Conservation (phyloP, 2,329 filamentous ascomycete species). For the Anthostomella pinea region DNA sequence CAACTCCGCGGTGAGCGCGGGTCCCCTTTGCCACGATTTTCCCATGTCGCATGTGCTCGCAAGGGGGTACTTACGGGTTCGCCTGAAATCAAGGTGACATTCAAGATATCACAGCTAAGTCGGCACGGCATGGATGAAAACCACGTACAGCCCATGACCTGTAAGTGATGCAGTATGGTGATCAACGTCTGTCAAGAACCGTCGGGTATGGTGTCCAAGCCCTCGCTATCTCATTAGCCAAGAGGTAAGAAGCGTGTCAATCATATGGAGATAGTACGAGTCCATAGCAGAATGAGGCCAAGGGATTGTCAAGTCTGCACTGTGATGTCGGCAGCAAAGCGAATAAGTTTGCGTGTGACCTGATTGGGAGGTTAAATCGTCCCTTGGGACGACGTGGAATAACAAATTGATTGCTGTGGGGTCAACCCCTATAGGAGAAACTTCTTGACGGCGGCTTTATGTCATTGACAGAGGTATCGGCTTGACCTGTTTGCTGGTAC, state of each 20-base stretch:
- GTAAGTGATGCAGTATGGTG: too few species aligned
- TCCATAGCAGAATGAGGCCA: too few species aligned
- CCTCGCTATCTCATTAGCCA: constrained; percentile 5
- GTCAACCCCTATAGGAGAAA: too few species aligned
- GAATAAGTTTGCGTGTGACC: constrained; percentile 23
- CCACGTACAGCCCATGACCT: too few species aligned
- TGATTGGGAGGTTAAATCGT: constrained; percentile 26
- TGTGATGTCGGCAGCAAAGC: constrained; percentile 16
- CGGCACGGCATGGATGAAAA: too few species aligned
- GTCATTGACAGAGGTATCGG: too few species aligned
- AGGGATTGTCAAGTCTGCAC: constrained; percentile 12
- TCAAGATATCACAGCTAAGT: too few species aligned
- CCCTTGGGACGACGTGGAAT: constrained; percentile 12
- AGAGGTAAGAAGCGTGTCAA: background rate
- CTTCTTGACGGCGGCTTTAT: too few species aligned
- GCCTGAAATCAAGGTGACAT: constrained; percentile 20
- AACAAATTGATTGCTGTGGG: constrained; percentile 17
- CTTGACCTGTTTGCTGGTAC: too few species aligned
- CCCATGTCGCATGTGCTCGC: constrained; percentile 12
- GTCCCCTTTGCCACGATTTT: constrained; percentile 4
- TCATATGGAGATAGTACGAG: too few species aligned
- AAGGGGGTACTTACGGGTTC: constrained; percentile 8
- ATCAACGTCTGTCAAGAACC: constrained; percentile 1
- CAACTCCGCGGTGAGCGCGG: constrained; percentile 11
- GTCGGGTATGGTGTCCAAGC: constrained; percentile 6